phyloP scores from a whole-genome alignment of 2,329 filamentous ascomycete genomes.

The Exophiala phaeomuriformis region DNA sequence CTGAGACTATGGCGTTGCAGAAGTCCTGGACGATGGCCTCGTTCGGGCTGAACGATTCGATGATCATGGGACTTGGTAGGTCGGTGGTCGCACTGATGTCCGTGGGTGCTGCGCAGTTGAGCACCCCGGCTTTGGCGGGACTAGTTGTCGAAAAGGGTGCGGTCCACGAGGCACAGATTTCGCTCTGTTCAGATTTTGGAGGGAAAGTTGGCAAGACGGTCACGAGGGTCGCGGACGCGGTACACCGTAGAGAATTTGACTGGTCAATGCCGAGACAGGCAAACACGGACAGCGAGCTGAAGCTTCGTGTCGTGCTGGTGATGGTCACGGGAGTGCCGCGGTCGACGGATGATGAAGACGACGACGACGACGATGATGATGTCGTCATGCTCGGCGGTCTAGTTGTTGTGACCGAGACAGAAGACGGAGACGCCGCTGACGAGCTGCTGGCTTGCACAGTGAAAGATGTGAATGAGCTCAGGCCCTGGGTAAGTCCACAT shows the following conservation, averaged over 20 bases:
- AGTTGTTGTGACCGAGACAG: background rate
- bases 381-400: background rate
- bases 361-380: background rate
- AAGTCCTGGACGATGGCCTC: background rate
- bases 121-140: background rate
- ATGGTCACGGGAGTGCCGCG: background rate
- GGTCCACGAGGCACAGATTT: background rate
- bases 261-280: background rate
- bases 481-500: background rate
- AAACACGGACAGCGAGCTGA: background rate
- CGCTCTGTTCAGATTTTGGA: background rate
- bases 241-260: background rate
- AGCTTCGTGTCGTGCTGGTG: background rate
- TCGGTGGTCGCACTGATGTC: background rate
- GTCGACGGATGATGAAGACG: background rate
- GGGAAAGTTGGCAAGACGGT: background rate
- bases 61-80: too few species aligned
- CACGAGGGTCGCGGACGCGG: background rate
- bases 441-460: background rate
- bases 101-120: background rate
- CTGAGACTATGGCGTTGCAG: too few species aligned
- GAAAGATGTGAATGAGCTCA: background rate
- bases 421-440: background rate
- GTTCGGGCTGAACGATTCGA: background rate
- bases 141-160: background rate